Percentiles rank a stretch among this genome's conserved stretches.
Conservation (phyloP, 2,329 filamentous ascomycete species). For the Penicillium sp. region DNA sequence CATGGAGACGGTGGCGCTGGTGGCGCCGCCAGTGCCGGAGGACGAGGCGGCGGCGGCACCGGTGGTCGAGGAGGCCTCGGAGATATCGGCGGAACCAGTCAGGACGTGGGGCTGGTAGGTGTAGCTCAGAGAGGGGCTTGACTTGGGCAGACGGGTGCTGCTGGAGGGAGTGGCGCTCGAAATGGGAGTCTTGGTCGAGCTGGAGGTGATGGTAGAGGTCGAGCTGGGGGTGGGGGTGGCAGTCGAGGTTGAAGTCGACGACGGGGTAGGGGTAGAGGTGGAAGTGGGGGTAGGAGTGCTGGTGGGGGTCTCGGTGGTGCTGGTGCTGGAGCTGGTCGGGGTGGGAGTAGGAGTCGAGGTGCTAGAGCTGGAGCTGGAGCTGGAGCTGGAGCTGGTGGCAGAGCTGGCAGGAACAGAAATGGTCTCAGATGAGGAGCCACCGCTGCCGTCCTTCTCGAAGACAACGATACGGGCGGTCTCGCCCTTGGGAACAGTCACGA, state of each 20-base stretch:
- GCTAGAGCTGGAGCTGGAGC: constrained; percentile 13
- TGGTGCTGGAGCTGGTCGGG: constrained; percentile 9
- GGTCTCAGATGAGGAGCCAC: constrained; percentile 13
- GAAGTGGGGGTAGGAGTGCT: constrained; percentile 16
- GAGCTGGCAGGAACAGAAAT: constrained; percentile 15
- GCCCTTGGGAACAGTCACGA: constrained; percentile 72
- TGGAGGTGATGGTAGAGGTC: constrained; percentile 13
- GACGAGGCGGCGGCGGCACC: constrained; percentile 16
- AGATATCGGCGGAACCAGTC: constrained; percentile 22
- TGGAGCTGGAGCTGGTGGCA: constrained; percentile 14
- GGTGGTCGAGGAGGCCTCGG: constrained; percentile 11
- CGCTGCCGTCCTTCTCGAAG: constrained; percentile 39
- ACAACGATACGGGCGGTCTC: constrained; percentile 68
- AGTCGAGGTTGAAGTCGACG: constrained; percentile 8
- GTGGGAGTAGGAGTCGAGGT: constrained; percentile 16
- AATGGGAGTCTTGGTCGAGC: constrained; percentile 15
- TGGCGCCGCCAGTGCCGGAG: constrained; percentile 15
- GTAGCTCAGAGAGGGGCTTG: constrained; percentile 26
- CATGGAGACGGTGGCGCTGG: constrained; percentile 24
- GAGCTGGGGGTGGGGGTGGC: constrained; percentile 16
- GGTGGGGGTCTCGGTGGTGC: constrained; percentile 17
- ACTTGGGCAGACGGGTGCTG: constrained; percentile 21
- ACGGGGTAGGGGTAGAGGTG: constrained; percentile 22
- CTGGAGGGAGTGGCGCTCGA: constrained; percentile 16
- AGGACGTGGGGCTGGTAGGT: constrained; percentile 33